Evolutionary conservation across 1,284 basidiomycete species (phyloP), one percentile per base, ranked within the genome.

Genomic region (Lignosus rhinocerotis): DNA sequence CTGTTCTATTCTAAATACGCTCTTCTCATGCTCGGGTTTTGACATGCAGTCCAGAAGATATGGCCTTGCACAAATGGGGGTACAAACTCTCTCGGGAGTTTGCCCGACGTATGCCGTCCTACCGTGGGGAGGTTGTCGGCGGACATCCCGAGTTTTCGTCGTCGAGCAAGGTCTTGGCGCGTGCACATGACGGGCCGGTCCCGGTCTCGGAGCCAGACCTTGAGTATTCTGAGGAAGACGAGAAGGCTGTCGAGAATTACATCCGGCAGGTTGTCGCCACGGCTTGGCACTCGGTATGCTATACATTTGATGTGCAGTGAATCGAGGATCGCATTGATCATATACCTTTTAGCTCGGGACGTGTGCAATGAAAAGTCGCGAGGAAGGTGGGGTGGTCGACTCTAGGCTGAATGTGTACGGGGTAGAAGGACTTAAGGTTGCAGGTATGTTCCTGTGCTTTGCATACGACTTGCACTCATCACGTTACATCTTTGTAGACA

Each of bases 351-450:
- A 67, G 65, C 58, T 67, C 7, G 67, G 66, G 2, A 69, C 64
- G 17, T 69, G 65, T 76, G 84, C 88, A 10, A 91, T 92, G 90
- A 87, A 90, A 66, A 86, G 87, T 25, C 78, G 83, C 21, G 78
- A 81, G 51, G 70, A 87, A 66, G 88, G 88, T 42, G 90, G 90
- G 65, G 89, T 92, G 21, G 86, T 92, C 55, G 88, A 91, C 69
- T 71, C 73, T 2, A 78, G 82, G 51, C 78, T 91, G 58, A 87
- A 82, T 66, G 90, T 93, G 41, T 88, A 84, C 69, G 90, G 87
- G 41, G 85, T 87, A 4, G 70, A 78, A 64, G 87, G 88, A 70
- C 75, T 92, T 61, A 87, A 87, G 72, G 77, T 78, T 65, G 76
- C 81, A n/a, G 68, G 66, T 69, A 38, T 14, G 59, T 56, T n/a